phyloP scores from a whole-genome alignment of 2,329 filamentous ascomycete genomes.

The Paramyrothecium roridum region DNA sequence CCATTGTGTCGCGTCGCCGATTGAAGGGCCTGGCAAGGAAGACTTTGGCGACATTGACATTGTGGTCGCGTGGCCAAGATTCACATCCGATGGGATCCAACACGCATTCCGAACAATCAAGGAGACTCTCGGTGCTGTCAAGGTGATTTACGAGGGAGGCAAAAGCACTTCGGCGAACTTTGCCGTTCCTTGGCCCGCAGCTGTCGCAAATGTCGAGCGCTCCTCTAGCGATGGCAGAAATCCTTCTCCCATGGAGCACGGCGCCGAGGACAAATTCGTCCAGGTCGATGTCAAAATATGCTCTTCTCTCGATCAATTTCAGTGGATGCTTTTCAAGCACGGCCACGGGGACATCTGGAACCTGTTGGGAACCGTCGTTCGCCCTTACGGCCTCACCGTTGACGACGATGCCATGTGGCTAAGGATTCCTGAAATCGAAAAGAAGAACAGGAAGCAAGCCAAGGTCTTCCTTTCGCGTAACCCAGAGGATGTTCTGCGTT shows the following conservation, averaged over 20 bases:
- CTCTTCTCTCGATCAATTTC: constrained; percentile 33
- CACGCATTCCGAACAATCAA: constrained; percentile 27
- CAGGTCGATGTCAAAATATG: constrained; percentile 69
- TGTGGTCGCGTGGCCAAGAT: constrained; percentile 44
- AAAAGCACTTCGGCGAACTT: constrained; percentile 34
- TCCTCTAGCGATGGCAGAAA: background rate
- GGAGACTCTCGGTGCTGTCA: constrained; percentile 40
- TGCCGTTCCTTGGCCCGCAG: constrained; percentile 53
- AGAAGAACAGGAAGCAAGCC: constrained; percentile 49
- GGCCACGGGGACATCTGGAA: constrained; percentile 72
- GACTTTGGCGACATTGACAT: constrained; percentile 75
- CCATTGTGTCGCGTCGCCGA: constrained; percentile 52
- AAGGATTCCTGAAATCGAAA: constrained; percentile 66
- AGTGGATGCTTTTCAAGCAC: constrained; percentile 66
- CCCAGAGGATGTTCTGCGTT: constrained; percentile 52
- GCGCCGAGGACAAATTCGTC: constrained; percentile 35
- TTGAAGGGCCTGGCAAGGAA: constrained; percentile 66
- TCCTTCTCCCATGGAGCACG: background rate
- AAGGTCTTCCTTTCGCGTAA: constrained; percentile 59
- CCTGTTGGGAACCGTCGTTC: constrained; percentile 59
- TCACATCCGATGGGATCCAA: constrained; percentile 2
- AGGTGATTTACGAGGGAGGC: constrained; percentile 23
- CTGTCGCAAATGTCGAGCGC: constrained; percentile 4
- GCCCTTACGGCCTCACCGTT: constrained; percentile 62
- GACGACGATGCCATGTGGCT: constrained; percentile 63